phyloP scores from a whole-genome alignment of 208 protist species.

The Crithidia acanthocephali region DNA sequence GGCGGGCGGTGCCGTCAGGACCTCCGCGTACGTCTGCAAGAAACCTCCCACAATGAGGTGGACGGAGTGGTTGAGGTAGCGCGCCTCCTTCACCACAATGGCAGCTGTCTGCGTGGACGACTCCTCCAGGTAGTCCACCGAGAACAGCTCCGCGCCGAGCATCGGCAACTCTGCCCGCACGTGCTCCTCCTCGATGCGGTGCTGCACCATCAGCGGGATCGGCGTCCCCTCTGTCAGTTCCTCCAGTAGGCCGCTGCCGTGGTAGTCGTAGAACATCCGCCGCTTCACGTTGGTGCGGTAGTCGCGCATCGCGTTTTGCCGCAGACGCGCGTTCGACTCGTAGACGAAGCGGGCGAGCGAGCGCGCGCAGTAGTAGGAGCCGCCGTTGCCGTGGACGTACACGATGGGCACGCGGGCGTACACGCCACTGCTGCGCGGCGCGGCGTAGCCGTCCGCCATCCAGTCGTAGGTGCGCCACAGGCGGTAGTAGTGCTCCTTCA shows the following conservation, averaged over 20 bases:
- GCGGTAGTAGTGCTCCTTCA: conserved; percentile 53
- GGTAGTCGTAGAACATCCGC: conserved; percentile 27
- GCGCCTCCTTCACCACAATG: conserved; percentile 63
- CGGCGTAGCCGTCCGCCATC: conserved; percentile 52
- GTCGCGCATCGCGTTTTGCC: conserved; percentile 23
- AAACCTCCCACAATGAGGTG: conserved; percentile 57
- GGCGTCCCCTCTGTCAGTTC: conserved; percentile 34
- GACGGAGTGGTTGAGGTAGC: conserved; percentile 70
- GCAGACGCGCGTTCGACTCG: conserved; percentile 57
- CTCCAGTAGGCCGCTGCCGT: conserved; percentile 9
- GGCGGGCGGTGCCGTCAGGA: conserved; percentile 26
- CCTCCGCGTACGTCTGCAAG: conserved; percentile 41
- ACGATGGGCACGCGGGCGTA: conserved; percentile 59
- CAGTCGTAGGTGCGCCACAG: conserved; percentile 75
- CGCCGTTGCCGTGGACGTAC: conserved; percentile 86
- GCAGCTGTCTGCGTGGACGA: conserved; percentile 68
- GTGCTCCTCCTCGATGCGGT: conserved; percentile 47
- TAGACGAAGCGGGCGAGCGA: conserved; percentile 74
- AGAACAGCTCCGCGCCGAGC: conserved; percentile 64
- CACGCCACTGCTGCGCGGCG: conserved; percentile 30
- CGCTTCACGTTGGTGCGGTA: conserved; percentile 55
- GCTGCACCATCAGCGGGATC: conserved; percentile 42
- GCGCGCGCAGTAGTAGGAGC: conserved; percentile 75
- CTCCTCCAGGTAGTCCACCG: conserved; percentile 74
- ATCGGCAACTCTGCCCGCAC: conserved; percentile 51